Evolutionary conservation across 805 yeast genomes (phyloP).

Genomic region (Yamadazyma ubonensis): DNA sequence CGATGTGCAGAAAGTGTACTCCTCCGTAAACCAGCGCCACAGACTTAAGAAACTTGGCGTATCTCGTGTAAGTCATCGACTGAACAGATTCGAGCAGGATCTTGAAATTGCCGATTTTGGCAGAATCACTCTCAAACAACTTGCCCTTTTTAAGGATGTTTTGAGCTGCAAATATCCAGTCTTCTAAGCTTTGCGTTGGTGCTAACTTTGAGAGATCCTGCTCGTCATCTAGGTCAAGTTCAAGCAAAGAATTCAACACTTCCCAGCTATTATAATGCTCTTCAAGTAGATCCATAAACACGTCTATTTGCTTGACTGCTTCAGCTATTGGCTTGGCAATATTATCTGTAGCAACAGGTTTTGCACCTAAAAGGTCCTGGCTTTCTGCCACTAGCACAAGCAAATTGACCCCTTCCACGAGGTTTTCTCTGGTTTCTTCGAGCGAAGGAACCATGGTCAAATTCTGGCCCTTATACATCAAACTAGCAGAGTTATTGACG

Average conservation of each 20-base stretch:
- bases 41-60: constrained; percentile 57
- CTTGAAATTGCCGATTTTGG: constrained; percentile 16
- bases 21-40: constrained; percentile 42
- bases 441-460: constrained; percentile 10
- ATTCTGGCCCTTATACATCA: neutral
- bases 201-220: constrained; percentile 34
- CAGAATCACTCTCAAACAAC: constrained; percentile 43
- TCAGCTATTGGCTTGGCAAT: constrained; percentile 1
- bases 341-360: too few relatives aligned
- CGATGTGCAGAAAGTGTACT: constrained; percentile 31
- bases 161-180: constrained; percentile 50
- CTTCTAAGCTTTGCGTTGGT: constrained; percentile 16
- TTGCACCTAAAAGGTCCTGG: constrained; percentile 10
- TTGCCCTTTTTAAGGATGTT: constrained; percentile 44
- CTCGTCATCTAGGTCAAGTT: constrained; percentile 39
- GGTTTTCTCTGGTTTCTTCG: constrained; percentile 4
- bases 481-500: neutral
- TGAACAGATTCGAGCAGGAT: constrained; percentile 57
- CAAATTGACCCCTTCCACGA: constrained; percentile 6
- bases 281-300: constrained; percentile 24
- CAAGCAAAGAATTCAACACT: constrained; percentile 59
- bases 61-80: constrained; percentile 49
- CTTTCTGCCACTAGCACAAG: constrained; percentile 3
- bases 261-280: constrained; percentile 52
- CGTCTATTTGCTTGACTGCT: constrained; percentile 27